These are phyloP conservation scores for Wallacemonas sp. DNA, from an alignment of 208 protist species.

Conservation along the genomic window DNA sequence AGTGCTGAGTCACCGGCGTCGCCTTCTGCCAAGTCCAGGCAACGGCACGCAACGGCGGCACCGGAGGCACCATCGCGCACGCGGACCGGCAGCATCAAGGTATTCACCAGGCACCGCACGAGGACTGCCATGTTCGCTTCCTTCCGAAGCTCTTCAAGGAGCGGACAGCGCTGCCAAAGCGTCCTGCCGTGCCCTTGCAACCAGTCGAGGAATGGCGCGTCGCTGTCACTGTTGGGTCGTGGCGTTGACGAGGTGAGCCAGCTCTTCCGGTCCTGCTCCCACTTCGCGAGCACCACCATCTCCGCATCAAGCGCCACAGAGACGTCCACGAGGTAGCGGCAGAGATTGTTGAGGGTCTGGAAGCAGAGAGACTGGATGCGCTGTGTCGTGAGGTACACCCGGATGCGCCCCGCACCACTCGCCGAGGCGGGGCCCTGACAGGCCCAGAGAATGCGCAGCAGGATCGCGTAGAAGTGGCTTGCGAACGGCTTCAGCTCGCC, in stretches of 20 bases:
- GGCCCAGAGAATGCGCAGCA: conserved; percentile 23
- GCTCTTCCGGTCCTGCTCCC: background rate
- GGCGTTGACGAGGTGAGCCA: background rate
- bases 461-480: conserved; percentile 19
- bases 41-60: no score
- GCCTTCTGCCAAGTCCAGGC: no score
- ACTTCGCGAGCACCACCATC: background rate
- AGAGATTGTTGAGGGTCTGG: background rate
- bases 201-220: background rate
- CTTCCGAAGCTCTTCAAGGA: conserved; percentile 3
- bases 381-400: background rate
- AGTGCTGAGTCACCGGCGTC: background rate
- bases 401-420: background rate
- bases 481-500: conserved; percentile 24
- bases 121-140: background rate
- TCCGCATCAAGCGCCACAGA: background rate
- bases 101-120: background rate
- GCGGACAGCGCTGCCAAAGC: background rate
- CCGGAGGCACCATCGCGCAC: no score
- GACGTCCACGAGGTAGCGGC: background rate
- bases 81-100: no score
- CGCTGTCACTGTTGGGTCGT: background rate
- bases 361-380: conserved; percentile 6
- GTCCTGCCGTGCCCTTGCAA: background rate
- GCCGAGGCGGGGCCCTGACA: background rate